Conservation (phyloP, 306 rosid genomes). For the Begonia loranthoides region DNA sequence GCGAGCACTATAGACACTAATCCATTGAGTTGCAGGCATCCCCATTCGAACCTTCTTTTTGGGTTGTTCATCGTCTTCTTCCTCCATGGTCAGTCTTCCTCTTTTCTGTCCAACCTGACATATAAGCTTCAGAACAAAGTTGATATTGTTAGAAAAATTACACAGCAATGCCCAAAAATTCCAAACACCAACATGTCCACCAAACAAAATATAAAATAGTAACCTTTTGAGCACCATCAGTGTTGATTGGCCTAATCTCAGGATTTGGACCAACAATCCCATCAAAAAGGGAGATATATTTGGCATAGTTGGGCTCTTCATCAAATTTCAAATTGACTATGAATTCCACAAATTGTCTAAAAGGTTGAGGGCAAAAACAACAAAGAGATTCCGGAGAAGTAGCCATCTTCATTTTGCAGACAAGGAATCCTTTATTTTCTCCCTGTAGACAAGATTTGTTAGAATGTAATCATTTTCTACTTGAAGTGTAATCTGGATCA, state of each 20-base stretch:
- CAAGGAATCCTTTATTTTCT: constrained; percentile 77
- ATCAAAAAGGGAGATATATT: constrained; percentile 69
- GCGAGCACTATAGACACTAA: constrained; percentile 71
- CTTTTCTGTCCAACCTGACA: constrained; percentile 74
- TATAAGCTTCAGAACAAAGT: constrained; percentile 42
- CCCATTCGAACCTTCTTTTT: constrained; percentile 76
- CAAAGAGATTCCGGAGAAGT: constrained; percentile 64
- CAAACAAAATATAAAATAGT: constrained; percentile 2
- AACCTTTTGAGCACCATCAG: constrained; percentile 84
- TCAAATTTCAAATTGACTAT: constrained; percentile 72
- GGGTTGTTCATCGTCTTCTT: constrained; percentile 70
- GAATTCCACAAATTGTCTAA: constrained; percentile 62
- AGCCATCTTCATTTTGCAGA: constrained; percentile 82
- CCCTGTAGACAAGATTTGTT: constrained; percentile 33
- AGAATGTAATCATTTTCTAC: not conserved
- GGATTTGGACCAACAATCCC: constrained; percentile 81
- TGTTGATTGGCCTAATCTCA: constrained; percentile 66
- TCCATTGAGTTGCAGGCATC: constrained; percentile 81
- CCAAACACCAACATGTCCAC: not conserved
- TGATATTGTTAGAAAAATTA: constrained; percentile 10
- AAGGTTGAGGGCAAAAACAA: constrained; percentile 71
- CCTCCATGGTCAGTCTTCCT: constrained; percentile 64
- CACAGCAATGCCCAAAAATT: constrained; percentile 2
- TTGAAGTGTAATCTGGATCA: constrained; percentile 1
- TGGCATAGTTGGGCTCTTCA: constrained; percentile 85